These are phyloP conservation scores for Eucalyptus dawsonii DNA, from an alignment of 345 rosid species.

Conservation along the genomic window DNA sequence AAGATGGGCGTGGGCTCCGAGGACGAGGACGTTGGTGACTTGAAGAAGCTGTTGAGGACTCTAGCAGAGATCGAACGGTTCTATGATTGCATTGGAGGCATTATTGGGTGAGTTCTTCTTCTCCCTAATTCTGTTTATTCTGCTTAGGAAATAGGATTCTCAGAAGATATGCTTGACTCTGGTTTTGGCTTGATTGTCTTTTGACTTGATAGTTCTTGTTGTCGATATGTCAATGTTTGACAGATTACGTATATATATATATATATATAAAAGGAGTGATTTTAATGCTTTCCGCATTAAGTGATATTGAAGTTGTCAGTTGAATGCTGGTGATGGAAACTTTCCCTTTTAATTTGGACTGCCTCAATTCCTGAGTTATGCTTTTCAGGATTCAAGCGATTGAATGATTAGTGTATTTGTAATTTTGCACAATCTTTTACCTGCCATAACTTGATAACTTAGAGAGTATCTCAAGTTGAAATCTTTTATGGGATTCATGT, in stretches of 20 bases:
- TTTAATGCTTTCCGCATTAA: background rate
- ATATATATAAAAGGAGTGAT: background rate
- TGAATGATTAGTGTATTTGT: background rate
- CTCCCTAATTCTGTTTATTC: background rate
- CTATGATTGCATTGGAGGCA: constrained; percentile 89
- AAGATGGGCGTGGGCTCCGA: constrained; percentile 11
- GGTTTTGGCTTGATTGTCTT: background rate
- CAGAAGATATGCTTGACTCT: background rate
- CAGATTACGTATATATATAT: background rate
- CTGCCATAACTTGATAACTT: background rate
- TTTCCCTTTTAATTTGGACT: background rate
- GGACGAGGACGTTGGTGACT: constrained; percentile 27
- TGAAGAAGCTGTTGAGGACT: constrained; percentile 35
- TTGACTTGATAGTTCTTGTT: background rate
- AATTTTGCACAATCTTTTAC: background rate
- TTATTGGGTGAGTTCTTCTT: constrained; percentile 48
- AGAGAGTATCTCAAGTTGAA: background rate
- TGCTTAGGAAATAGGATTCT: background rate
- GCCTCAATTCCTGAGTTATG: background rate
- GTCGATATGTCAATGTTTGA: background rate
- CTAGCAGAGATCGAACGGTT: constrained; percentile 61
- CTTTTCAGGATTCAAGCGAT: background rate
- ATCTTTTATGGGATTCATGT: background rate
- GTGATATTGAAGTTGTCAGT: background rate
- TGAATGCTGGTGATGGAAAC: background rate